These are phyloP conservation scores for Paspalum notatum DNA, from an alignment of 176 grass and related monocot genomes.

Conservation along the genomic window DNA sequence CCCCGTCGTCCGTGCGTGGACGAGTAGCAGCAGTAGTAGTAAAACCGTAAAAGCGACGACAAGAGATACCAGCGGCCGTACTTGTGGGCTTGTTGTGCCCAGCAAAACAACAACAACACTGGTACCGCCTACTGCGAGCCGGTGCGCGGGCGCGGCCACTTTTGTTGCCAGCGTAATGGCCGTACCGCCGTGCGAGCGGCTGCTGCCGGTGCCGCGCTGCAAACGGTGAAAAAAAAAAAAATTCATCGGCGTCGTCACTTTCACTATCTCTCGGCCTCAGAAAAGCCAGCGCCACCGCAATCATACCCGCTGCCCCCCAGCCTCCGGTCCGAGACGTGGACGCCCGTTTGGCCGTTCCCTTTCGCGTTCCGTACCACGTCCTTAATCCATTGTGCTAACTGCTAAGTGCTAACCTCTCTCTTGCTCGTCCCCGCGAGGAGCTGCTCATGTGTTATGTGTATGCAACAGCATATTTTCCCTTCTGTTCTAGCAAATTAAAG, in stretches of 20 bases:
- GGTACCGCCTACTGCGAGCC: too few relatives aligned
- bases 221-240: slow-evolving; percentile 33
- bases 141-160: background rate
- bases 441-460: too few relatives aligned
- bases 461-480: too few relatives aligned
- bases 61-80: background rate
- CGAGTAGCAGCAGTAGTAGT: too few relatives aligned
- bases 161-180: background rate
- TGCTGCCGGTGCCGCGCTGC: background rate
- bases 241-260: background rate
- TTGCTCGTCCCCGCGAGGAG: background rate
- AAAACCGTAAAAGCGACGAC: slow-evolving; percentile 13
- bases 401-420: background rate
- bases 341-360: slow-evolving; percentile 29
- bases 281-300: slow-evolving; percentile 48
- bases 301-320: slow-evolving; percentile 36
- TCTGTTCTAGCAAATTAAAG: too few relatives aligned
- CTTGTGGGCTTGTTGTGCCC: background rate
- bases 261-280: background rate
- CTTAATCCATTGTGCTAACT: background rate
- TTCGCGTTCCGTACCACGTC: slow-evolving; percentile 10
- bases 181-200: background rate
- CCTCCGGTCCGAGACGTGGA: slow-evolving; percentile 52
- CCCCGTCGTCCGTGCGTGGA: too few relatives aligned
- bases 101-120: background rate